phyloP scores from a whole-genome alignment of 163 green algal species.

The Dunaliella salina region DNA sequence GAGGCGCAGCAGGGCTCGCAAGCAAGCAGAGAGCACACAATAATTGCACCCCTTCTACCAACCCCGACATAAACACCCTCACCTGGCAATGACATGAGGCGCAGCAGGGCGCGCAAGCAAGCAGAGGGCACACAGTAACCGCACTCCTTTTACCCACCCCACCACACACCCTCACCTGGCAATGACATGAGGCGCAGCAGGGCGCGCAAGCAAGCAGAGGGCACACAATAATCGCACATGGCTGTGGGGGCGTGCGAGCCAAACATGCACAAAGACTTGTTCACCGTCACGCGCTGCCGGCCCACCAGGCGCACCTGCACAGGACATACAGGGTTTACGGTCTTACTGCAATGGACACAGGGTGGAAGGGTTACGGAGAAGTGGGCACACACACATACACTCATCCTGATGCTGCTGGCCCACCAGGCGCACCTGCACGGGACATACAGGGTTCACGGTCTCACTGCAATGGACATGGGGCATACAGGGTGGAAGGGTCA shows the following conservation, averaged over 20 bases:
- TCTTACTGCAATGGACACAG: too few relatives aligned
- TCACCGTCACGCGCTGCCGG: constrained; percentile 21
- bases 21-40: too few relatives aligned
- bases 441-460: too few relatives aligned
- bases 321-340: too few relatives aligned
- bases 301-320: constrained; percentile 30
- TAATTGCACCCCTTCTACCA: too few relatives aligned
- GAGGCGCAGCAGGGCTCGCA: too few relatives aligned
- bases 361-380: too few relatives aligned
- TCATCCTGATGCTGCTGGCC: too few relatives aligned
- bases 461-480: too few relatives aligned
- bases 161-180: neutral
- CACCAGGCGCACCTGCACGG: too few relatives aligned
- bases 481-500: too few relatives aligned
- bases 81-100: constrained; percentile 5
- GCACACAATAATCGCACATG: constrained; percentile 36
- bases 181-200: constrained; percentile 23
- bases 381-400: too few relatives aligned
- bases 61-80: neutral
- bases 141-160: constrained; percentile 11
- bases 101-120: constrained; percentile 23
- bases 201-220: constrained; percentile 25
- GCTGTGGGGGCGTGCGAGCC: constrained; percentile 19
- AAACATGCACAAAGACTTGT: constrained; percentile 35
- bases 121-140: constrained; percentile 34